A percentile compares a stretch with the other conserved stretches of the same genome.
Conservation (phyloP, 306 rosid species). For the Castanospermum australe region DNA sequence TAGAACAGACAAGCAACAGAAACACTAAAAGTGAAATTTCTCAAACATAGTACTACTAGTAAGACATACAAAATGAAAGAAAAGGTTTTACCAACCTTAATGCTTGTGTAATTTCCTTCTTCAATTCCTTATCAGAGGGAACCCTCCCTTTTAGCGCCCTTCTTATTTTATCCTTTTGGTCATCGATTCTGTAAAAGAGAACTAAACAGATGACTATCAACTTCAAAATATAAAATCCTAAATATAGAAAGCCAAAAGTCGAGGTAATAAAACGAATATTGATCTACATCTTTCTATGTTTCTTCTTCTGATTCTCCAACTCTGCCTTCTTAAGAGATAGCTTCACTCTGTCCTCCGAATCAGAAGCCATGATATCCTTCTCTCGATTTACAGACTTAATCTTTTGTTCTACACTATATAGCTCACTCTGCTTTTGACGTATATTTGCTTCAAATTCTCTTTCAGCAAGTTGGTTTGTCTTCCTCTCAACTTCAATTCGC, state of each 20-base stretch:
- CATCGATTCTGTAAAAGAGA: slow-evolving; percentile 63
- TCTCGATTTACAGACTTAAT: slow-evolving; percentile 63
- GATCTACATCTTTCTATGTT: slow-evolving; percentile 72
- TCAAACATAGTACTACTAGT: neutral
- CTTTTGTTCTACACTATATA: slow-evolving; percentile 58
- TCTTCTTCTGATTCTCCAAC: slow-evolving; percentile 65
- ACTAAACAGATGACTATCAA: slow-evolving; percentile 27
- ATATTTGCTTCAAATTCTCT: slow-evolving; percentile 76
- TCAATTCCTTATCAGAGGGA: slow-evolving; percentile 87
- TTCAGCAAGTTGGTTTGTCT: slow-evolving; percentile 63
- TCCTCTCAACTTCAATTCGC: slow-evolving; percentile 72
- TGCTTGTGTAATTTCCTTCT: slow-evolving; percentile 69
- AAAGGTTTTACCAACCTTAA: slow-evolving; percentile 56
- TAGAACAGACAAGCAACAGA: neutral
- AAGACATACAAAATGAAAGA: neutral
- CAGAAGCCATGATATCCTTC: slow-evolving; percentile 62
- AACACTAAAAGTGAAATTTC: neutral
- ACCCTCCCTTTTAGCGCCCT: slow-evolving; percentile 85
- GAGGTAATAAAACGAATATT: slow-evolving; percentile 22
- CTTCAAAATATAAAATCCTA: slow-evolving; percentile 24
- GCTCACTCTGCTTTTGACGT: slow-evolving; percentile 58
- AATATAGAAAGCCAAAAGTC: neutral
- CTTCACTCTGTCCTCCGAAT: slow-evolving; percentile 70
- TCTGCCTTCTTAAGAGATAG: slow-evolving; percentile 56
- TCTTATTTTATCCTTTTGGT: slow-evolving; percentile 73